Base-by-base conservation (phyloP, 352 stramenopile species). In the Phytophthora aleatoria region DNA sequence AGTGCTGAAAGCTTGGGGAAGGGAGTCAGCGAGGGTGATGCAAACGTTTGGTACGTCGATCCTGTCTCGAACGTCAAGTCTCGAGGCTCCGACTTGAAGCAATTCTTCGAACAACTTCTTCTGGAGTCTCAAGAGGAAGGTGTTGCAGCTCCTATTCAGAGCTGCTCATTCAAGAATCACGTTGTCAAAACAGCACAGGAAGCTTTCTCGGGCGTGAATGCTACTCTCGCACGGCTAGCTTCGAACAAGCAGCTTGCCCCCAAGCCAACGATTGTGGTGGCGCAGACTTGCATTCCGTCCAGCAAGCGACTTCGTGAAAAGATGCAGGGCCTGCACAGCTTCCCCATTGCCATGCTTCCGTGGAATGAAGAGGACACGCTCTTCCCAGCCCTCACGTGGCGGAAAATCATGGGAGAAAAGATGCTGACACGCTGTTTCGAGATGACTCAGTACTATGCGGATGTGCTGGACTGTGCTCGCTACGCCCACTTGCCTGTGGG, bases 331-430 rank as follows among this genome's bases (percentile, higher is more conserved):
- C 80, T 99, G 5, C 91, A 97, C 54, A 95, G 92, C 20, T 97
- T 99, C 48, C 96, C 97, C 5, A 76, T 99, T 27, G 81, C 97
- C 5, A 85, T 91, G 58, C 78, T 99, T 28, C 84, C 89, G 3
- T 90, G 81, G 75, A 83, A 94, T 43, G 78, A 83, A 35, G 86
- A 94, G 48, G 85, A 96, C 59, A 73, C 74, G 3, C 35, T 80
- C 5, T 97, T 97, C 39, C 95, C 95, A 12, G 81, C 96, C 24
- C 76, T 99, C 5, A 98, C 97, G 55, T 99, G 97, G 97, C 94
- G 98, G 57, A 86, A 90, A 41, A 80, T 93, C 6, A 81, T 96
- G 45, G 74, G 77, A 28, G 76, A 93, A 57, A 81, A 85, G 20
- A 84, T 96, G 66, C 57, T 97, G 6, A 77, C 83, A 20, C 74